Percentiles rank a stretch among this genome's conserved stretches.
These are phyloP conservation scores for Lolium perenne DNA, from an alignment of 176 grass and related monocot genomes.

Conservation along the genomic window DNA sequence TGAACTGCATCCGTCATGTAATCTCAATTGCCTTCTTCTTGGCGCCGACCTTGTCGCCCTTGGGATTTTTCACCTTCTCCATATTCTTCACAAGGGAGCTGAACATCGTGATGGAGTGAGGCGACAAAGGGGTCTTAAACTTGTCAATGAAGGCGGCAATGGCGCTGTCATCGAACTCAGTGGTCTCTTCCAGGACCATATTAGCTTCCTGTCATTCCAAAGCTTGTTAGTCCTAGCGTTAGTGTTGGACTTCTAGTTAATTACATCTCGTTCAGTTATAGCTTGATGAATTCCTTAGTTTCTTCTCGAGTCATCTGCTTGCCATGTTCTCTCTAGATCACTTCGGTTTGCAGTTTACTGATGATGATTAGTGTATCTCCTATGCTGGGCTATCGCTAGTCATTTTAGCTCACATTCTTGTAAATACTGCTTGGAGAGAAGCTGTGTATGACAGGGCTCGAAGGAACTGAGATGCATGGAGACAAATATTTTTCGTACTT, in stretches of 20 bases:
- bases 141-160: no score
- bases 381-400: not conserved
- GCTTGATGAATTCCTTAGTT: constrained; percentile 9
- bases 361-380: not conserved
- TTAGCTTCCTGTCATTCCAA: constrained; percentile 1
- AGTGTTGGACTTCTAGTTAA: not conserved
- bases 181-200: not conserved
- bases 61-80: no score
- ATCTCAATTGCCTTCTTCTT: no score
- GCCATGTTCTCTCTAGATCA: not conserved
- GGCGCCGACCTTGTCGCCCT: no score
- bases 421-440: constrained; percentile 1
- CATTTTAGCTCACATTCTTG: constrained; percentile 10
- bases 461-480: not conserved
- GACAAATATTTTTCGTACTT: not conserved
- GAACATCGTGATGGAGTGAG: no score
- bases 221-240: constrained; percentile 12
- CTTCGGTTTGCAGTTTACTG: not conserved
- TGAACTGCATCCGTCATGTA: no score
- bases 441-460: not conserved
- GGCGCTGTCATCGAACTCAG: no score
- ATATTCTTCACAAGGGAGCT: no score
- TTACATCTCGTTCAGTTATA: not conserved
- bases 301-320: not conserved
- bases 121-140: no score